Evolutionary conservation across 129 eudicot genomes (phyloP).

Genomic region (Mikania micrantha): DNA sequence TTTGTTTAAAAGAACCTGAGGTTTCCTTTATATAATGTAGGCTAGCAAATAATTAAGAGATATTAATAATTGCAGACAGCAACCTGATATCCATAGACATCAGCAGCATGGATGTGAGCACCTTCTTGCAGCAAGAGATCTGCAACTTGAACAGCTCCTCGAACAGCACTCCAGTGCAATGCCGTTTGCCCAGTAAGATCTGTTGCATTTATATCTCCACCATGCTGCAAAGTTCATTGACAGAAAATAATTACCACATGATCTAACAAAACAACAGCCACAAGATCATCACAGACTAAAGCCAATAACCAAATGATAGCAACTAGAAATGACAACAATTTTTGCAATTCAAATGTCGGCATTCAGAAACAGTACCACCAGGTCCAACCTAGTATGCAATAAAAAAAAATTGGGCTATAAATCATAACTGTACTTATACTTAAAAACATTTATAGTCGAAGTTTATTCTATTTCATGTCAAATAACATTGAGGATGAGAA

Average conservation of each 20-base stretch:
- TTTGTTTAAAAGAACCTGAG: neutral
- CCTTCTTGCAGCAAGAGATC: no score
- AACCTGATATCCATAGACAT: no score
- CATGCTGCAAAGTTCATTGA: slow-evolving; percentile 52
- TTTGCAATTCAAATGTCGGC: neutral
- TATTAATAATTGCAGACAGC: slow-evolving; percentile 1
- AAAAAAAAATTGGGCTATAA: neutral
- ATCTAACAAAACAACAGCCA: neutral
- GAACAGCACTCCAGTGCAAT: slow-evolving; percentile 94
- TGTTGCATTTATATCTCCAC: slow-evolving; percentile 84
- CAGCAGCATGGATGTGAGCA: no score
- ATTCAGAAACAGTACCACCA: neutral
- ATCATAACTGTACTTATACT: neutral
- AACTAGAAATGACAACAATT: neutral
- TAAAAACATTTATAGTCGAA: neutral
- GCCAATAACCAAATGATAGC: neutral
- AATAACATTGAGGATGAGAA: neutral
- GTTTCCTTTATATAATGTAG: neutral
- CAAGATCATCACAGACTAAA: slow-evolving; percentile 5
- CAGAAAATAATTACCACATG: neutral
- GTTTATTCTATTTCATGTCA: neutral
- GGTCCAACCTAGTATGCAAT: neutral
- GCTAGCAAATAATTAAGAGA: neutral
- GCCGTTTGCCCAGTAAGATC: slow-evolving; percentile 99
- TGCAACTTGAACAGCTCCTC: slow-evolving; percentile 72